Percentiles rank a stretch among this genome's conserved stretches.
Conservation (phyloP, 345 rosid species). For the Cardamine occulta region DNA sequence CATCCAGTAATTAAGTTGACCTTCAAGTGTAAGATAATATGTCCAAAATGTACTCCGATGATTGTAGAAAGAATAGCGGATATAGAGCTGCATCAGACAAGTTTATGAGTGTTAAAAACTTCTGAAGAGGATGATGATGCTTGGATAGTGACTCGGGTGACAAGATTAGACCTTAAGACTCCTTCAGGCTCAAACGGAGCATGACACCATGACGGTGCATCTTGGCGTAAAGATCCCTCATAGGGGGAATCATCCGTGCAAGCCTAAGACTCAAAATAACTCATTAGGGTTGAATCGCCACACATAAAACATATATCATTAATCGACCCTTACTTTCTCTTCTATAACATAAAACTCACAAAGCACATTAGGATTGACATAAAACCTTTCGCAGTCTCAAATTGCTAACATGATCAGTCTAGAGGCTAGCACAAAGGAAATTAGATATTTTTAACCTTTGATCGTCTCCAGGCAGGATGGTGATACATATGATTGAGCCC, state of each 20-base stretch:
- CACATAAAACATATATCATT: not conserved
- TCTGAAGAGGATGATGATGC: constrained; percentile 1
- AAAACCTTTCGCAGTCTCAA: not conserved
- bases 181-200: constrained; percentile 99
- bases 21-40: constrained; percentile 71
- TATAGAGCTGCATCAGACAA: constrained; percentile 64
- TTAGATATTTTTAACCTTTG: constrained; percentile 55
- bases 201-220: constrained; percentile 85
- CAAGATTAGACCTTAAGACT: constrained; percentile 60
- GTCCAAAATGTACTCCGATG: constrained; percentile 86
- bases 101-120: constrained; percentile 4
- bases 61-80: constrained; percentile 78
- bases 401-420: not conserved
- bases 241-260: constrained; percentile 73
- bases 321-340: not conserved
- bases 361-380: not conserved
- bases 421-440: not conserved
- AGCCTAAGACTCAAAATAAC: constrained; percentile 51
- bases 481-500: constrained; percentile 78
- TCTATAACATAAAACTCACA: not conserved
- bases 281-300: not conserved
- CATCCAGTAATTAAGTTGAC: constrained; percentile 45
- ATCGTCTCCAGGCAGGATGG: constrained; percentile 91
- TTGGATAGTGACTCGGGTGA: not conserved
- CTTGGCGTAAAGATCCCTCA: constrained; percentile 55